These are phyloP conservation scores for Nicotiana benthamiana DNA, from an alignment of 257 asterid species.

Conservation along the genomic window DNA sequence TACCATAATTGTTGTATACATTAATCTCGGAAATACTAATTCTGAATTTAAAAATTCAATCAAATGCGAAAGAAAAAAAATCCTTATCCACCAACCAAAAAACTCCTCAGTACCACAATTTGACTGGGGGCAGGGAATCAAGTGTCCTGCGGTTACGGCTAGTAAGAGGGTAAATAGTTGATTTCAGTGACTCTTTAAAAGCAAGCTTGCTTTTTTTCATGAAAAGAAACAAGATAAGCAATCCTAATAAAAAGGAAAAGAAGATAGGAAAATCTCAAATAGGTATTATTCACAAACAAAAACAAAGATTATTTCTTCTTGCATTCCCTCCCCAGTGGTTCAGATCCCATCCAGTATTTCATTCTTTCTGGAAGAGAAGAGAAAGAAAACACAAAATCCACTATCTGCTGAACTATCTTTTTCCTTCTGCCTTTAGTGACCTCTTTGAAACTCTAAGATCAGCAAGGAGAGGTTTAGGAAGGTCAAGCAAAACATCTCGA, in stretches of 20 bases:
- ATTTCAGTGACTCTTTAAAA: neutral
- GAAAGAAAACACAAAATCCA: neutral
- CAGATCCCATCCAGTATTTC: neutral
- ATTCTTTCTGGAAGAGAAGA: neutral
- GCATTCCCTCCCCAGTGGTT: neutral
- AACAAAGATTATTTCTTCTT: neutral
- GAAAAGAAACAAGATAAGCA: neutral
- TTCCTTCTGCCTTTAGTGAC: conserved; percentile 36
- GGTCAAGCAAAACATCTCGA: conserved; percentile 33
- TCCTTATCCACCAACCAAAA: too few species aligned
- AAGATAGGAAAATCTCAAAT: neutral
- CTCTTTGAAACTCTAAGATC: conserved; percentile 54
- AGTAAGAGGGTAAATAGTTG: neutral
- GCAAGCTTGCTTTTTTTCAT: neutral
- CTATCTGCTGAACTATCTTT: conserved; percentile 13
- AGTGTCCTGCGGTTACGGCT: neutral
- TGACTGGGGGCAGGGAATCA: too few species aligned
- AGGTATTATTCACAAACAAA: neutral
- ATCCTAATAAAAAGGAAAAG: neutral
- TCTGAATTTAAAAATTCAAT: too few species aligned
- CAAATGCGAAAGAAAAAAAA: too few species aligned
- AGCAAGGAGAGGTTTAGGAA: conserved; percentile 44
- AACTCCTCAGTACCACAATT: too few species aligned
- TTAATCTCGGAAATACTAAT: too few species aligned
- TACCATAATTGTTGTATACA: too few species aligned